A percentile compares a stretch with the other conserved stretches of the same genome.
These are phyloP conservation scores for Amesomyces nigricolor DNA, from an alignment of 2,329 filamentous ascomycete genomes.

Conservation along the genomic window DNA sequence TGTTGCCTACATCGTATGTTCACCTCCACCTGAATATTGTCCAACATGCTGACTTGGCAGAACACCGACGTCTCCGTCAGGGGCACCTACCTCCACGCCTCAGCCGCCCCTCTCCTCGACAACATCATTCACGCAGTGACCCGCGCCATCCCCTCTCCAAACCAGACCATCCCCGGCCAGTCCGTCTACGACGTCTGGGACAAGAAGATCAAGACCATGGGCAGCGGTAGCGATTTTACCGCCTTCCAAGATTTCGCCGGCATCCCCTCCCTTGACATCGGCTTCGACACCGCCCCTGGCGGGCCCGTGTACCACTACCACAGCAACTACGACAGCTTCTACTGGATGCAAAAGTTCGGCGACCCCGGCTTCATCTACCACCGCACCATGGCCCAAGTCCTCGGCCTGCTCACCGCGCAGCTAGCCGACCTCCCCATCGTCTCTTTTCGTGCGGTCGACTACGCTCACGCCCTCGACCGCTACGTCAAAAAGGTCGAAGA, in stretches of 20 bases:
- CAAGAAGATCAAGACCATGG: slow-evolving; percentile 58
- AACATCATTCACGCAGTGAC: slow-evolving; percentile 65
- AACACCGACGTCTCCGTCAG: slow-evolving; percentile 74
- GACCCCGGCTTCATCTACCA: slow-evolving; percentile 66
- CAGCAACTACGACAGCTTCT: slow-evolving; percentile 83
- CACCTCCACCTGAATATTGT: neutral
- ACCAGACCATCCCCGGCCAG: slow-evolving; percentile 65
- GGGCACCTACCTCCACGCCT: slow-evolving; percentile 57
- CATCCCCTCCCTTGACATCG: slow-evolving; percentile 59
- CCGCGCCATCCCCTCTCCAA: slow-evolving; percentile 59
- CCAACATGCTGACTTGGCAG: slow-evolving; percentile 7
- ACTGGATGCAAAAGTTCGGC: slow-evolving; percentile 81
- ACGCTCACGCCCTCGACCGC: slow-evolving; percentile 49
- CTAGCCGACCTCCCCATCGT: slow-evolving; percentile 58
- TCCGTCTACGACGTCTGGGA: slow-evolving; percentile 65
- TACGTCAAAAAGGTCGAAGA: slow-evolving; percentile 49
- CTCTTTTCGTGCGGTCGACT: slow-evolving; percentile 59
- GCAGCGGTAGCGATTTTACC: slow-evolving; percentile 68
- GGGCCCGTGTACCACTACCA: slow-evolving; percentile 74
- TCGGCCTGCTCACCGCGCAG: slow-evolving; percentile 56
- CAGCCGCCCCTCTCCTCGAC: slow-evolving; percentile 71
- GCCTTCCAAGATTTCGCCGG: slow-evolving; percentile 70
- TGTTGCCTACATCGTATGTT: slow-evolving; percentile 62
- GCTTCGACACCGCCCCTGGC: slow-evolving; percentile 42
- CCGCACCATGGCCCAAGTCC: slow-evolving; percentile 58